Evolutionary conservation across 345 rosid genomes (phyloP), one percentile per base, ranked within the genome.

Genomic region (Eucalyptus tenuipes): DNA sequence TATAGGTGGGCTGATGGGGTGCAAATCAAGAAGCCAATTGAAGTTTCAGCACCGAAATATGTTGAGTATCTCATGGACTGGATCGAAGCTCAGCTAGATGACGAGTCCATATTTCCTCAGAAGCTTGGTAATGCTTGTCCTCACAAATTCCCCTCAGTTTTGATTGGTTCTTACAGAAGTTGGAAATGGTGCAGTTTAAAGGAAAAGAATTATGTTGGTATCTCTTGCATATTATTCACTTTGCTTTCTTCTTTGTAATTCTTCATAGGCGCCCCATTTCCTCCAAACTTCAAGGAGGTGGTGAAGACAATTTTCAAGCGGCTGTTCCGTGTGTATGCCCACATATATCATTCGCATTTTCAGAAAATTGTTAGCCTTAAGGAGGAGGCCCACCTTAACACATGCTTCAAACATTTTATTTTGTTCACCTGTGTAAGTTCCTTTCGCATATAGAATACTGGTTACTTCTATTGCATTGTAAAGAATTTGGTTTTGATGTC

Each of bases 1-100:
- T 98, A 98, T 90, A 93, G 99, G 92, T 98, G 99, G 99, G 99
- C 99, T 48, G 99, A 98, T 94, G 99, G 99, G 64, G 99, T 98
- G 33, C 97, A 95, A 91, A 97, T 98, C 91, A 98, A 98, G 95
- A 98, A 96, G 91, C 99, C 99, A 9, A 98, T 98, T 18, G 99
- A 98, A 91, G 99, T 98, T 82, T 98, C 99, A 84, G 99, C 99
- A 90, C 99, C 99, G 88, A 98, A 97, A 91, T 98, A 98, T 92
- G 99, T 98, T 27, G 99, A 98, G 88, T 98, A 96, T 93, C 93
- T 98, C 40, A 98, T 98, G 99, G 99, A 98, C 90, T 97, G 99
- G 99, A 97, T 98, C 49, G 99, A 98, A 92, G 85, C 92, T 37
- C 99, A 98, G 91, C 99, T 98, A 89, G 99, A 98, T 89, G 99